These are phyloP conservation scores for Nidularia sp. DNA, from an alignment of 768 basidiomycete genomes.

Conservation along the genomic window DNA sequence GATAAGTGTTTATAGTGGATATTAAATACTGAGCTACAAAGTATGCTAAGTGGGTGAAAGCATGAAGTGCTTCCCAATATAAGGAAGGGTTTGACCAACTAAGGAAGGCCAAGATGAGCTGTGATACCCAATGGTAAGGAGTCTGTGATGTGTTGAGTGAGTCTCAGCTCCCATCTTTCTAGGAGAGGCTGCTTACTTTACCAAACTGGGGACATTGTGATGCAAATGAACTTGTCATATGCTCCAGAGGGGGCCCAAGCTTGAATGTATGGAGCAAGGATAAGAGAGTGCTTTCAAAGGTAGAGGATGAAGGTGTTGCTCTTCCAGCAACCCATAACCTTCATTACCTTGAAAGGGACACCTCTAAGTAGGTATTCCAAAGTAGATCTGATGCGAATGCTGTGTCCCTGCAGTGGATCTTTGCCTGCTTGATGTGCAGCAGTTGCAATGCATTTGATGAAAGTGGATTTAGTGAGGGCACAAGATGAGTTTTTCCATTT, in stretches of 20 bases:
- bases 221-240: neutral
- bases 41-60: too few species aligned
- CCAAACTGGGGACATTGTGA: neutral
- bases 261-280: neutral
- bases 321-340: constrained; percentile 24
- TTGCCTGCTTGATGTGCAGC: constrained; percentile 5
- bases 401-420: constrained; percentile 15
- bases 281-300: neutral
- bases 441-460: constrained; percentile 10
- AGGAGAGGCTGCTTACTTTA: constrained; percentile 4
- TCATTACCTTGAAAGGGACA: constrained; percentile 25
- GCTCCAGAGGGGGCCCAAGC: neutral
- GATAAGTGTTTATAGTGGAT: too few species aligned
- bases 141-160: constrained; percentile 6
- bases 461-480: constrained; percentile 15
- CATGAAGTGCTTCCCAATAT: too few species aligned
- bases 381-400: constrained; percentile 18
- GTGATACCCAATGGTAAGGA: constrained; percentile 4
- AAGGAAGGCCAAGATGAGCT: constrained; percentile 5
- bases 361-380: constrained; percentile 28
- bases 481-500: neutral
- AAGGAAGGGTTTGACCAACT: too few species aligned
- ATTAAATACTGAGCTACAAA: too few species aligned
- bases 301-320: constrained; percentile 17
- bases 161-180: constrained; percentile 3